Conservation (phyloP, 2,329 filamentous ascomycete genomes). For the Hypoxylon sp. region DNA sequence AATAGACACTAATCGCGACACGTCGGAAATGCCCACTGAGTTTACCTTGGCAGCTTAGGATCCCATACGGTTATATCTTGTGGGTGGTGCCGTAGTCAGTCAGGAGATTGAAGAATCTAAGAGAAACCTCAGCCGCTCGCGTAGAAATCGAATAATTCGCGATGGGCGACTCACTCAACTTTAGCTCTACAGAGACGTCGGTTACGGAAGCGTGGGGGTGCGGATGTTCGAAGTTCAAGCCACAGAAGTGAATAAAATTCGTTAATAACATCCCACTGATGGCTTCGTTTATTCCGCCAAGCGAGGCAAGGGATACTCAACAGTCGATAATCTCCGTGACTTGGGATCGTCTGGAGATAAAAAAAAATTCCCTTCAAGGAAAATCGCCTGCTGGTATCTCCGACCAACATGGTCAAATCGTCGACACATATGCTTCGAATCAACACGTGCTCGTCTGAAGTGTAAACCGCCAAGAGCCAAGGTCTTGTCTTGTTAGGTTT, state of each 20-base stretch:
- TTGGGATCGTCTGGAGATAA: not conserved
- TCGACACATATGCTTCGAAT: constrained; percentile 12
- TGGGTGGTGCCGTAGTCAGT: not conserved
- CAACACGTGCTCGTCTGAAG: constrained; percentile 20
- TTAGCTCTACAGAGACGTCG: not conserved
- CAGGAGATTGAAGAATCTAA: no score
- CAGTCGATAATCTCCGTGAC: not conserved
- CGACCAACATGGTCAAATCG: not conserved
- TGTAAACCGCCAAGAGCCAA: constrained; percentile 1
- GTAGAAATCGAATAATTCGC: not conserved
- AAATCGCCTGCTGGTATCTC: not conserved
- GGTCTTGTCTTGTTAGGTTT: not conserved
- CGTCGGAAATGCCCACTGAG: not conserved
- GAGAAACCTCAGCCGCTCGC: not conserved
- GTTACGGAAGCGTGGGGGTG: not conserved
- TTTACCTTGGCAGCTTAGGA: constrained; percentile 9
- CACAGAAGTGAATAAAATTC: not conserved
- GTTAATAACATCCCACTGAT: not conserved
- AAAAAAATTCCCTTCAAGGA: not conserved
- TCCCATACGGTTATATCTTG: not conserved
- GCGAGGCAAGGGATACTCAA: no score
- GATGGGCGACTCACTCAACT: not conserved
- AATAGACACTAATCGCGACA: constrained; percentile 2
- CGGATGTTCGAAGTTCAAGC: not conserved
- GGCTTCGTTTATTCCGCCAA: no score